A percentile compares a stretch with the other conserved stretches of the same genome.
Evolutionary conservation across 345 rosid genomes (phyloP).

Genomic region (Brassica rapa): DNA sequence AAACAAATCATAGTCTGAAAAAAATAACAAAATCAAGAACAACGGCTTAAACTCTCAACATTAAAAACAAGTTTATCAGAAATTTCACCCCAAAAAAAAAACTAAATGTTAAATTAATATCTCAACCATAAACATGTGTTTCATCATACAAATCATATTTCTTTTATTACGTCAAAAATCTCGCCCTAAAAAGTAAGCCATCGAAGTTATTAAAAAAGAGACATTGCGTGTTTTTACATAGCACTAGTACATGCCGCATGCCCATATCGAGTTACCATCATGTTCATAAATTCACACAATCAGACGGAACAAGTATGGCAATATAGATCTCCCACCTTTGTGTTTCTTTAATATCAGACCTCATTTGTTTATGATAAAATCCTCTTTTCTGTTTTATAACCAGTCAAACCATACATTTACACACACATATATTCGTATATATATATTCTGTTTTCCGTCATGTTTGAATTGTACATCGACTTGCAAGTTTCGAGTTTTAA

Average conservation of each 20-base stretch:
- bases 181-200: background rate
- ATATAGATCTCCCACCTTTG: background rate
- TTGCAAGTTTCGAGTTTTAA: background rate
- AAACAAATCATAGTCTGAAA: background rate
- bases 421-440: background rate
- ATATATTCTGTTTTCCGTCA: constrained; percentile 15
- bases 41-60: background rate
- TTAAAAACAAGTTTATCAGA: background rate
- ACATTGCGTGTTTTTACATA: background rate
- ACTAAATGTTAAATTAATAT: background rate
- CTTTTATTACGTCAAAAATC: background rate
- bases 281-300: background rate
- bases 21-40: background rate
- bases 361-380: constrained; percentile 1
- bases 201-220: background rate
- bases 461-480: constrained; percentile 30
- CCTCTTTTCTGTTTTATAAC: background rate
- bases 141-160: background rate
- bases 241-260: background rate
- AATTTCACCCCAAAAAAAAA: background rate
- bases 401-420: background rate
- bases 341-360: background rate
- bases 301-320: constrained; percentile 9
- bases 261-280: constrained; percentile 8
- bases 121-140: background rate